phyloP scores from a whole-genome alignment of 768 basidiomycete genomes.

The Tylopilus intermedius region DNA sequence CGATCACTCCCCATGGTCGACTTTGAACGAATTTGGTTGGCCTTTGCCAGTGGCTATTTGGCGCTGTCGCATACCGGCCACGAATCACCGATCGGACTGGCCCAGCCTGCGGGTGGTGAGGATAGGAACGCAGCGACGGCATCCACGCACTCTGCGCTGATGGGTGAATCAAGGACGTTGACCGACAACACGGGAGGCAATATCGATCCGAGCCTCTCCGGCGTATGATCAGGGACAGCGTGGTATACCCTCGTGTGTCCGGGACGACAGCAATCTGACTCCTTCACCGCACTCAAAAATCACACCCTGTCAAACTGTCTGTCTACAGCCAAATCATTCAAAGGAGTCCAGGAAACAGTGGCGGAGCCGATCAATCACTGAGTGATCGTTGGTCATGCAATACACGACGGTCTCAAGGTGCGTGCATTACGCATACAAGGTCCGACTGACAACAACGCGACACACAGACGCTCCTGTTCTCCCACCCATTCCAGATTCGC shows the following conservation, averaged over 20 bases:
- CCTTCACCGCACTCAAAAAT: background rate
- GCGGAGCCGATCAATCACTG: constrained; percentile 51
- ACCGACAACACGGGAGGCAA: no score
- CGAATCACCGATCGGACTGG: background rate
- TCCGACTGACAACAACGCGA: background rate
- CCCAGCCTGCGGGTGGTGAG: background rate
- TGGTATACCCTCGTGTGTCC: no score
- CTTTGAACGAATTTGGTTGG: no score
- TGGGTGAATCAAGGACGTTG: no score
- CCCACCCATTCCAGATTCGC: constrained; percentile 62
- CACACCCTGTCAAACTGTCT: constrained; percentile 16
- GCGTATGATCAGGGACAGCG: no score
- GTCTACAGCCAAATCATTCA: constrained; percentile 35
- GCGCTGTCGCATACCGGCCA: no score
- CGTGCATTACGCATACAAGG: background rate
- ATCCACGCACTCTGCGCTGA: no score
- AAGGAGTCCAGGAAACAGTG: constrained; percentile 73
- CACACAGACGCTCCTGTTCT: constrained; percentile 55
- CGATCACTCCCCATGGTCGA: no score
- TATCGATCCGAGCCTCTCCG: no score
- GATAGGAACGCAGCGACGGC: no score
- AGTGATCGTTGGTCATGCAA: constrained; percentile 46
- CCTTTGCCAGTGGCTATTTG: no score
- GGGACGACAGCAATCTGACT: no score
- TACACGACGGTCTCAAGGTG: constrained; percentile 85